Percentiles rank a stretch among this genome's conserved stretches.
Evolutionary conservation across 1,284 basidiomycete species (phyloP).

Genomic region (Kalmanozyma brasiliensis): DNA sequence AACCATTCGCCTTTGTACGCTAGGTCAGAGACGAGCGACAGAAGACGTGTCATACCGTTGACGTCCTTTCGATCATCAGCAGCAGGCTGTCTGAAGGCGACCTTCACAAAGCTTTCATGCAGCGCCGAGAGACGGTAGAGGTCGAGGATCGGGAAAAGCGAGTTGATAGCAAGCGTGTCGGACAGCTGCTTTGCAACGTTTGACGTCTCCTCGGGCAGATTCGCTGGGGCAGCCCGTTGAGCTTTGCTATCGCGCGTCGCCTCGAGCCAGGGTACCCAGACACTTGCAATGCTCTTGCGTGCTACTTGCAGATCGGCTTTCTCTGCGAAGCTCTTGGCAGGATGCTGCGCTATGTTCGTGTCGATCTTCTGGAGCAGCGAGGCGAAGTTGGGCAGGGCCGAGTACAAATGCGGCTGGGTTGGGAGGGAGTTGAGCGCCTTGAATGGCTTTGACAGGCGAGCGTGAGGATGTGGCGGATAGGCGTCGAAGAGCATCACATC

Average conservation of each 20-base stretch:
- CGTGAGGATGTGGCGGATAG: slow-evolving; percentile 79
- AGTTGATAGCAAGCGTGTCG: slow-evolving; percentile 71
- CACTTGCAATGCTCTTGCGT: slow-evolving; percentile 72
- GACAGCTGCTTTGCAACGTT: slow-evolving; percentile 11
- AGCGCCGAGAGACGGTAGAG: slow-evolving; percentile 83
- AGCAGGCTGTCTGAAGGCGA: slow-evolving; percentile 11
- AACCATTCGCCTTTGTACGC: slow-evolving; percentile 70
- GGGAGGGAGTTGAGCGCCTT: slow-evolving; percentile 75
- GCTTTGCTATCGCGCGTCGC: slow-evolving; percentile 7
- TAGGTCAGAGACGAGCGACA: slow-evolving; percentile 19
- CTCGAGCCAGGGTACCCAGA: slow-evolving; percentile 44
- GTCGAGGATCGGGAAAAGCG: slow-evolving; percentile 83
- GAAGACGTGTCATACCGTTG: slow-evolving; percentile 18
- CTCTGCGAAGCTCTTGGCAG: slow-evolving; percentile 57
- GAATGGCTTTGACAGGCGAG: slow-evolving; percentile 72
- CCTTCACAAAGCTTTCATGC: slow-evolving; percentile 70
- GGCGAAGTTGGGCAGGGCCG: slow-evolving; percentile 77
- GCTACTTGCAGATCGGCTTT: slow-evolving; percentile 49
- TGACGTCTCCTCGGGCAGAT: slow-evolving; percentile 7
- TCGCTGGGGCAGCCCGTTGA: neutral
- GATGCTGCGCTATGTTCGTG: slow-evolving; percentile 73
- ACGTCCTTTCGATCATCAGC: slow-evolving; percentile 16
- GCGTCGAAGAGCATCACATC: slow-evolving; percentile 79
- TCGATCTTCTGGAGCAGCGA: slow-evolving; percentile 75
- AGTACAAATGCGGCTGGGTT: slow-evolving; percentile 76